These are phyloP conservation scores for Narthecium ossifragum DNA, from an alignment of 106 monocot genomes.

Conservation along the genomic window DNA sequence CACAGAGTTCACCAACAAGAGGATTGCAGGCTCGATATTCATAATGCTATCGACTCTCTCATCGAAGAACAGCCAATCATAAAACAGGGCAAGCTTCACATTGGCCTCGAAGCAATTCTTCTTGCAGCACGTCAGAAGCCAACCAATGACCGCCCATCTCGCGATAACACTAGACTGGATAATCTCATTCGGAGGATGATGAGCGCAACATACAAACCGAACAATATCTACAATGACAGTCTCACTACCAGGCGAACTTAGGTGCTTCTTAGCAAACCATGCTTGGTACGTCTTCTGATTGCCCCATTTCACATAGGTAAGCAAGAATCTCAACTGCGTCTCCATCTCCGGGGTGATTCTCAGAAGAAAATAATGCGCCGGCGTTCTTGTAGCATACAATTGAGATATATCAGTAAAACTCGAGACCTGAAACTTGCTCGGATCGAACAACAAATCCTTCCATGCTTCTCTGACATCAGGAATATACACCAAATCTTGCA, in stretches of 20 bases:
- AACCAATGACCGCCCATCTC: conserved; percentile 84
- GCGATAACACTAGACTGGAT: conserved; percentile 51
- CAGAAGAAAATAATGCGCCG: conserved; percentile 39
- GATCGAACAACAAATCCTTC: conserved; percentile 51
- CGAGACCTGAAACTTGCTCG: conserved; percentile 29
- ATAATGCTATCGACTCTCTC: conserved; percentile 47
- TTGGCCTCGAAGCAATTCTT: conserved; percentile 60
- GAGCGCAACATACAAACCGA: conserved; percentile 69
- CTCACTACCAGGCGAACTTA: conserved; percentile 49
- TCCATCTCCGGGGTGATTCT: conserved; percentile 69
- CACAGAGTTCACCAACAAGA: conserved; percentile 77
- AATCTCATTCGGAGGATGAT: conserved; percentile 59
- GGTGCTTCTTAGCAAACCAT: conserved; percentile 75
- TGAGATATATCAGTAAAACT: conserved; percentile 43
- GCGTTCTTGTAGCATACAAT: conserved; percentile 40
- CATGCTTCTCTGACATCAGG: conserved; percentile 66
- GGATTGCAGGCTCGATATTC: conserved; percentile 87
- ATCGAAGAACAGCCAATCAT: conserved; percentile 91
- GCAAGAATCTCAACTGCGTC: conserved; percentile 61
- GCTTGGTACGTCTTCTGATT: conserved; percentile 67
- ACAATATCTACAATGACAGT: conserved; percentile 42
- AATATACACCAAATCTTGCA: conserved; percentile 55
- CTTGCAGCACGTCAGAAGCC: conserved; percentile 70
- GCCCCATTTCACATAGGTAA: conserved; percentile 71
- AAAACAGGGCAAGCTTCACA: conserved; percentile 85